Evolutionary conservation across 768 basidiomycete genomes (phyloP).

Genomic region (Tylopilus balloui): DNA sequence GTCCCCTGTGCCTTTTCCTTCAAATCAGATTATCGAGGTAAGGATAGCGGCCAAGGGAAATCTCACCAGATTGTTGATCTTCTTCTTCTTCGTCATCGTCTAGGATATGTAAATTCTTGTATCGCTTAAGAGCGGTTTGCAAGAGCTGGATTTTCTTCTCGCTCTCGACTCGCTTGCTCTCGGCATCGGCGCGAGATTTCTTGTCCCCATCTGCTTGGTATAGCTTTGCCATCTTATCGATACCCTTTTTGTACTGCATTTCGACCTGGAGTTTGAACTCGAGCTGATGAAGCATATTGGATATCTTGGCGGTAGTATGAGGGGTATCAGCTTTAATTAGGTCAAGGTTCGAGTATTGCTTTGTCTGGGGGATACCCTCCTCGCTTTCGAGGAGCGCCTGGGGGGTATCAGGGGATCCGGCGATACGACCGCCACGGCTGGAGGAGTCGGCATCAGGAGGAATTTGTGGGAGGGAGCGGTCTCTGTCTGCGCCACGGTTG

Average conservation of each 20-base stretch:
- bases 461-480: slow-evolving; percentile 39
- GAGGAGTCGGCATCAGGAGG: slow-evolving; percentile 46
- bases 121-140: slow-evolving; percentile 87
- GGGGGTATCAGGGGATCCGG: slow-evolving; percentile 38
- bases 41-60: background rate
- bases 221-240: slow-evolving; percentile 97
- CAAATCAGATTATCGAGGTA: slow-evolving; percentile 22
- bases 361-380: slow-evolving; percentile 45
- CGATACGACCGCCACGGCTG: slow-evolving; percentile 30
- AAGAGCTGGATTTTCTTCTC: slow-evolving; percentile 95
- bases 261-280: slow-evolving; percentile 99
- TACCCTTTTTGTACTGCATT: slow-evolving; percentile 95
- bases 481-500: slow-evolving; percentile 25
- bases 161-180: slow-evolving; percentile 90
- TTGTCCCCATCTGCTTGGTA: slow-evolving; percentile 98
- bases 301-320: slow-evolving; percentile 92
- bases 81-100: slow-evolving; percentile 88
- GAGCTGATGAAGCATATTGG: slow-evolving; percentile 95
- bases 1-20: slow-evolving; percentile 55
- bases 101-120: slow-evolving; percentile 92
- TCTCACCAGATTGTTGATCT: slow-evolving; percentile 61
- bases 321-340: slow-evolving; percentile 97
- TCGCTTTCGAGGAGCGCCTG: slow-evolving; percentile 37
- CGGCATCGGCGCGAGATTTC: slow-evolving; percentile 89
- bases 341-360: slow-evolving; percentile 82